Evolutionary conservation across 805 yeast species (phyloP).

Genomic region (Schizosaccharomyces pombe): DNA sequence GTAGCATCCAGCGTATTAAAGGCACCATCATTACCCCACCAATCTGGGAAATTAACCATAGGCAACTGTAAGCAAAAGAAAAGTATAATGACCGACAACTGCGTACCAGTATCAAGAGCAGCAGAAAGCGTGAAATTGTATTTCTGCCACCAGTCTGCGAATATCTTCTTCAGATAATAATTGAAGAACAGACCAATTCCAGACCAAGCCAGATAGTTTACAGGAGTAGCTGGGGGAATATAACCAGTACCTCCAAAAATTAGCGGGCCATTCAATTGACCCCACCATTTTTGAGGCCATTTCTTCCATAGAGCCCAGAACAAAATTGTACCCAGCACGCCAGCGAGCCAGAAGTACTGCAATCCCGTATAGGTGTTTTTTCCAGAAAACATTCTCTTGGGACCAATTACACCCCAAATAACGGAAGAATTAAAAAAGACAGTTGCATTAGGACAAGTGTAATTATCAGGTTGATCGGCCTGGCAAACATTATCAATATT

Average conservation of each 20-base stretch:
- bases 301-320: conserved; percentile 7
- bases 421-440: conserved; percentile 11
- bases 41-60: not conserved
- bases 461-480: conserved; percentile 8
- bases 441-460: conserved; percentile 12
- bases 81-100: conserved; percentile 35
- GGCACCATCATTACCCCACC: not conserved
- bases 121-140: conserved; percentile 45
- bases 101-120: conserved; percentile 43
- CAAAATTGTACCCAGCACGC: conserved; percentile 8
- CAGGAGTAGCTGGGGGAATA: conserved; percentile 21
- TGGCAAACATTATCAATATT: conserved; percentile 11
- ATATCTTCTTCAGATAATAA: conserved; percentile 30
- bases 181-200: conserved; percentile 28
- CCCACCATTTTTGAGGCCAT: conserved; percentile 5
- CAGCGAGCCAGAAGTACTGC: conserved; percentile 11
- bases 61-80: conserved; percentile 18
- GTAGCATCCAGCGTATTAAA: not conserved
- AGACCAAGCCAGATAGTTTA: conserved; percentile 23
- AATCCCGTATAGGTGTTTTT: conserved; percentile 9
- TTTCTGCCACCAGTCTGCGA: conserved; percentile 51
- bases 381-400: conserved; percentile 10
- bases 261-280: conserved; percentile 10
- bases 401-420: conserved; percentile 13
- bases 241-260: conserved; percentile 10